phyloP scores from a whole-genome alignment of 345 rosid genomes.

The Anastatica hierochuntica region DNA sequence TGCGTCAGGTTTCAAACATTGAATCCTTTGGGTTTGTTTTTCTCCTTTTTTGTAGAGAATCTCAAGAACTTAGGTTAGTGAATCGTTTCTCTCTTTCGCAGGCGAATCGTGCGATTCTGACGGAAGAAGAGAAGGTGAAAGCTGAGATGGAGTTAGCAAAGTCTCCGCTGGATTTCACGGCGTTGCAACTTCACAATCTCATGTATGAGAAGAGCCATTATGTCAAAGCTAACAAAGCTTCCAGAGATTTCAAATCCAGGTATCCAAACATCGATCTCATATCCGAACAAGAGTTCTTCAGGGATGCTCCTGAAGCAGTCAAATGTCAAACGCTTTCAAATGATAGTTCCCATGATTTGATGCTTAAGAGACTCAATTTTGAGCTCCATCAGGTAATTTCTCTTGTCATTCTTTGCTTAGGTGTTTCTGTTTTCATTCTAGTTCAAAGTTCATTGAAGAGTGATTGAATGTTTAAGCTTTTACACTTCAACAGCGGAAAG shows the following conservation, averaged over 20 bases:
- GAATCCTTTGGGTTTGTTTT: neutral
- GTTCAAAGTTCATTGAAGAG: too few relatives aligned
- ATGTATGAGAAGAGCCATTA: constrained; percentile 94
- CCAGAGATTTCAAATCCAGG: constrained; percentile 73
- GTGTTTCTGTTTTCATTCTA: too few relatives aligned
- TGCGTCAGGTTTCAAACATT: constrained; percentile 54
- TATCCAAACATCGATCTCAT: constrained; percentile 81
- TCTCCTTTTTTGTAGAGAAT: too few relatives aligned
- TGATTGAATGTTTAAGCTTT: constrained; percentile 2
- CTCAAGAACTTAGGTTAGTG: too few relatives aligned
- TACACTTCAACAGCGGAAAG: constrained; percentile 47
- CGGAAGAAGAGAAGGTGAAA: constrained; percentile 66
- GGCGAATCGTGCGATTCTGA: constrained; percentile 68
- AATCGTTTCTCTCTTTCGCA: constrained; percentile 2
- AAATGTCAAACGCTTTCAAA: constrained; percentile 41
- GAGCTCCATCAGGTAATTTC: constrained; percentile 92
- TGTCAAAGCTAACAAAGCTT: constrained; percentile 69
- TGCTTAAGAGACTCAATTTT: constrained; percentile 78
- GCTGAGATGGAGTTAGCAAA: constrained; percentile 63
- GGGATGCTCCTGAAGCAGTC: constrained; percentile 58
- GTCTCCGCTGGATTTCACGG: constrained; percentile 68
- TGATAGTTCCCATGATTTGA: constrained; percentile 60
- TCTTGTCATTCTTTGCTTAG: too few relatives aligned
- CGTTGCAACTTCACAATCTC: constrained; percentile 71
- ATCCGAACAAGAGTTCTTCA: constrained; percentile 64